A percentile compares a stretch with the other conserved stretches of the same genome.
These are phyloP conservation scores for Jaltomata sinuosa DNA, from an alignment of 257 asterid genomes.

Conservation along the genomic window DNA sequence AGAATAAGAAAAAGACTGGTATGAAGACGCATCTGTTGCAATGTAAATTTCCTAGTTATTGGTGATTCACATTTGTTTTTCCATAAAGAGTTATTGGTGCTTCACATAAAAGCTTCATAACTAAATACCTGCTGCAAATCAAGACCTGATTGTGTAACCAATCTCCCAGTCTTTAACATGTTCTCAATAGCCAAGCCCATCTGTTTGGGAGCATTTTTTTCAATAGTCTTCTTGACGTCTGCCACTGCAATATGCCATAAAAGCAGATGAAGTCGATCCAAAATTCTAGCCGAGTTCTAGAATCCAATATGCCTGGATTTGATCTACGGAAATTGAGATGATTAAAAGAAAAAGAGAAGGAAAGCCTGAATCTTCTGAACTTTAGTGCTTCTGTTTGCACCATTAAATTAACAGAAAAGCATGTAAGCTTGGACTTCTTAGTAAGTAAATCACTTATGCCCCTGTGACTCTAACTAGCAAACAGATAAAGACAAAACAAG, in stretches of 20 bases:
- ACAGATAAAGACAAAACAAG: background rate
- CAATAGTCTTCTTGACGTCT: constrained; percentile 51
- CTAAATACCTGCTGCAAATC: constrained; percentile 87
- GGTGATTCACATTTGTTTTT: background rate
- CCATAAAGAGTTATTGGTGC: background rate
- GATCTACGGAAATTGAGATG: background rate
- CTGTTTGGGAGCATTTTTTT: constrained; percentile 50
- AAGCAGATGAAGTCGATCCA: background rate
- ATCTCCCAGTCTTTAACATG: constrained; percentile 79
- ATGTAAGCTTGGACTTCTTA: background rate
- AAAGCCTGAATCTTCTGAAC: background rate
- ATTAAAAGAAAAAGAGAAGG: background rate
- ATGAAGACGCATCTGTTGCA: background rate
- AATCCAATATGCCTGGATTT: background rate
- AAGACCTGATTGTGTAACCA: constrained; percentile 66
- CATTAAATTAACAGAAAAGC: background rate
- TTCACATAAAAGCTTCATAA: background rate
- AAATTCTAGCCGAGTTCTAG: background rate
- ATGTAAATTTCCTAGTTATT: background rate
- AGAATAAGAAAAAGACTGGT: background rate
- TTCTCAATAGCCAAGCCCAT: constrained; percentile 68
- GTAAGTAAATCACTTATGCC: background rate
- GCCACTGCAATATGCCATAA: constrained; percentile 42
- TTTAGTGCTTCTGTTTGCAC: background rate
- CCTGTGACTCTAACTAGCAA: background rate